These are phyloP conservation scores for Keithomyces neogunnii DNA, from an alignment of 2,329 filamentous ascomycete species.

Conservation along the genomic window DNA sequence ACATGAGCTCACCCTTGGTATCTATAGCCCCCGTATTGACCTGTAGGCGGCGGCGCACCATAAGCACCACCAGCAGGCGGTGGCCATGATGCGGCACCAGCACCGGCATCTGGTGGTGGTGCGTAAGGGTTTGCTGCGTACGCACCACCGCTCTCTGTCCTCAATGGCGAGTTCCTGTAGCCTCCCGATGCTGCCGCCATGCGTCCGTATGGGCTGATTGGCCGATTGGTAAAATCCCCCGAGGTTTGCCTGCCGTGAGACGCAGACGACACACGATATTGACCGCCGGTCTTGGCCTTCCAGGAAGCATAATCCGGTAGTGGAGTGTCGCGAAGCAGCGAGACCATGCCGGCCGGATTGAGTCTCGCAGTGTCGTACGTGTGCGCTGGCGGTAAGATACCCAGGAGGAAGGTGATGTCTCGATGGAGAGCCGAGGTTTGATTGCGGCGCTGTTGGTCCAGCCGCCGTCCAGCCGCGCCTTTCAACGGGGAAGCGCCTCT, in stretches of 20 bases:
- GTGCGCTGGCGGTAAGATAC: conserved; percentile 65
- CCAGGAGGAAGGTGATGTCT: conserved; percentile 55
- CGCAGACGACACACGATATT: conserved; percentile 24
- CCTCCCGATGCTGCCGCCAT: conserved; percentile 29
- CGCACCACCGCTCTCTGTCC: conserved; percentile 30
- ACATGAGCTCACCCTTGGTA: conserved; percentile 14
- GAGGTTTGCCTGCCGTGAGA: conserved; percentile 33
- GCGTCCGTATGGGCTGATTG: conserved; percentile 40
- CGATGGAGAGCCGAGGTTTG: conserved; percentile 64
- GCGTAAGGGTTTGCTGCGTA: conserved; percentile 22
- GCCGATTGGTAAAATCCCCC: conserved; percentile 34
- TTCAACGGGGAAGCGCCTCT: conserved; percentile 92
- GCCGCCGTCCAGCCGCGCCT: conserved; percentile 74
- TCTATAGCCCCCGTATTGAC: conserved; percentile 28
- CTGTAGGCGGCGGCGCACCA: conserved; percentile 19
- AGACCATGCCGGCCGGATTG: conserved; percentile 61
- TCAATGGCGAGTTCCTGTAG: conserved; percentile 44
- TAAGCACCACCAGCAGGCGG: conserved; percentile 20
- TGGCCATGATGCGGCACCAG: conserved; percentile 17
- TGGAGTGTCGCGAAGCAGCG: conserved; percentile 59
- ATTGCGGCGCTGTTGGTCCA: conserved; percentile 67
- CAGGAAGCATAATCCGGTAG: conserved; percentile 54
- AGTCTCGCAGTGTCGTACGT: conserved; percentile 66
- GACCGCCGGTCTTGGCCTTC: conserved; percentile 35
- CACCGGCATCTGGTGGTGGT: conserved; percentile 16